Base-by-base conservation (phyloP, 1,284 basidiomycete genomes). In the Afroboletus lepidellus region DNA sequence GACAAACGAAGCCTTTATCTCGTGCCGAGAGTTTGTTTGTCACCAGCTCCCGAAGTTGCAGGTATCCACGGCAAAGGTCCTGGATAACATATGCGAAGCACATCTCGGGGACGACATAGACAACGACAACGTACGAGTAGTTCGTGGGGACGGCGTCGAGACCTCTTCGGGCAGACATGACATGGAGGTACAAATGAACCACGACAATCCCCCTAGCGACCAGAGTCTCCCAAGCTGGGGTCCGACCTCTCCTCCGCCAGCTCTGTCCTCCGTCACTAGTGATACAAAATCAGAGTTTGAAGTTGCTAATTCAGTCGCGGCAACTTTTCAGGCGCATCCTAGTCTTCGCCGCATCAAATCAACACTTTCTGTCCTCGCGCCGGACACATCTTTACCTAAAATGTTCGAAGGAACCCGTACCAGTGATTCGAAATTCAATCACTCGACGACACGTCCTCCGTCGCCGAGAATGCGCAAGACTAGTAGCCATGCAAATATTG, bases 11-110 rank as follows among this genome's bases (percentile, higher is more conserved):
- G 88, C 94, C 0, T 92, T 94, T 69, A 69, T 80, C 57, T 83
- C 86, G n/a, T 83, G 90, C 70, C 81, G 84, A 20, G 76, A 84
- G 49, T 95, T 92, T 60, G 83, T 94, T 51, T 79, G 80, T 44
- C 74, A 78, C 29, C 74, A 80, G 37, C 73, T 87, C 27, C 80
- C 81, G 3, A 73, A 75, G 44, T 62, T 76, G 25, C 78, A 83
- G 61, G 69, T 63, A 12, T 70, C 73, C 6, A 74, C 73, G 11
- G 79, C 79, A 23, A 76, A 78, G 55, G 63, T 70, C 29, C 75
- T 89, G 38, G 78, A 76, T 34, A 67, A 69, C n/a, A 65, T 72
- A n/a, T 79, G 80, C 4, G 83, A 87, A 65, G 73, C 72, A 41
- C 74, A 72, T 24, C 74, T 90, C 20, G 84, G 81, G 55, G 66